Base-by-base conservation (phyloP, 768 basidiomycete genomes). In the Candolleomyces eurysporus region DNA sequence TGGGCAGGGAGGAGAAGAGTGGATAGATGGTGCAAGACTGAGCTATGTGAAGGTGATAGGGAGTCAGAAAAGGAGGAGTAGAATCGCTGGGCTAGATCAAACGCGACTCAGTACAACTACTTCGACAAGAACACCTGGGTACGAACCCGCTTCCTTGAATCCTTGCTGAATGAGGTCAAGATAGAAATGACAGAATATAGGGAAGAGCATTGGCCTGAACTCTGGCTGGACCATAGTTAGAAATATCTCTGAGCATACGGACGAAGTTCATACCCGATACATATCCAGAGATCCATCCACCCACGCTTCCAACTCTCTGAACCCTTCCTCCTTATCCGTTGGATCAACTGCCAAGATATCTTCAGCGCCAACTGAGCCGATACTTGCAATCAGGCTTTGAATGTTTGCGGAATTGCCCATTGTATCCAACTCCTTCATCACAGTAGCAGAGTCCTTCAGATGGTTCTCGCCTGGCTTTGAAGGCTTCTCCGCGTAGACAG, bases 151-250 rank as follows among this genome's bases (percentile, higher is more conserved):
- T 70, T 93, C 91, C 69, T 91, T 89, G 73, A 92, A 94, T 10
- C 93, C 94, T 55, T 89, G 87, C 67, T 94, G 89, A 51, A 98
- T 87, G 53, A 99, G 83, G 72, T 98, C 96, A 32, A 99, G 81
- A 73, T 96, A 98, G 71, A 98, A 98, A 74, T 99, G 94, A 54
- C 92, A 94, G 71, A 98, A 98, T 63, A 99, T 91, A 3, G 97
- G 97, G 70, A 95, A 97, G 16, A 97, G 76, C 40, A 99, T 90
- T 49, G 93, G 95, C 49, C 91, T 83, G 67, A 99, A 91, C 74
- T 99, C 96, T 58, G 94, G 93, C 91, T 98, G 71, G 19, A 57
- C n/a, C 21, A n/a, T 32, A 10, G 40, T 19, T 36, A 56, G n/a
- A 60, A 56, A 36, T 63, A 10, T 31, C 40, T 31, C 30, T 43